A percentile compares a stretch with the other conserved stretches of the same genome.
Evolutionary conservation across 2,329 filamentous ascomycete genomes (phyloP).

Genomic region (Aaosphaeria pasadenensis): DNA sequence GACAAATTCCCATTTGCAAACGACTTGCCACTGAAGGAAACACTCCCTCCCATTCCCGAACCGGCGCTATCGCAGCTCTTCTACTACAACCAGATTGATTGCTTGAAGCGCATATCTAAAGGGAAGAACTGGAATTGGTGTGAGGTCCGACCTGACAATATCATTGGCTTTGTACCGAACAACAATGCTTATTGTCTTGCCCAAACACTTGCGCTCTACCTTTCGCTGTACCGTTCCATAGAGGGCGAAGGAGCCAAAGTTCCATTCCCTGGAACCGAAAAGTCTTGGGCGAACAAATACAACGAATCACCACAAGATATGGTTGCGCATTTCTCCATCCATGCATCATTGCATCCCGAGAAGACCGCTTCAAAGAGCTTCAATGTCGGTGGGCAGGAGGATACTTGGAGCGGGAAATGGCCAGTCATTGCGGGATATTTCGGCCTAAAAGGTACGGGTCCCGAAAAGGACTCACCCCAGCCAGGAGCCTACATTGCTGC

Average conservation of each 20-base stretch:
- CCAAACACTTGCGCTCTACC: conserved; percentile 37
- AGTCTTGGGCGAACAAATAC: conserved; percentile 38
- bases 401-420: conserved; percentile 46
- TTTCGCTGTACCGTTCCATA: conserved; percentile 35
- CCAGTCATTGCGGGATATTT: conserved; percentile 47
- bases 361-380: conserved; percentile 38
- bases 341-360: conserved; percentile 42
- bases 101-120: conserved; percentile 33
- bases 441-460: conserved; percentile 41
- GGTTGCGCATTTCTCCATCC: conserved; percentile 42
- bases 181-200: conserved; percentile 40
- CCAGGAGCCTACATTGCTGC: conserved; percentile 25
- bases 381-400: conserved; percentile 42
- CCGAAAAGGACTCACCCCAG: conserved; percentile 23
- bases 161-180: conserved; percentile 43
- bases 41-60: conserved; percentile 30
- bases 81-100: conserved; percentile 43
- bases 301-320: conserved; percentile 42
- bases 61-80: conserved; percentile 37
- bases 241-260: conserved; percentile 39
- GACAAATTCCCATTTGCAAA: conserved; percentile 34
- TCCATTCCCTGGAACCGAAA: conserved; percentile 38
- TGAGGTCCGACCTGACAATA: conserved; percentile 41
- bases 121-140: conserved; percentile 42
- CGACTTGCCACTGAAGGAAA: conserved; percentile 27